Evolutionary conservation across 371 early-diverging fungal species (phyloP).

Genomic region (Rhizomucor pusillus): DNA sequence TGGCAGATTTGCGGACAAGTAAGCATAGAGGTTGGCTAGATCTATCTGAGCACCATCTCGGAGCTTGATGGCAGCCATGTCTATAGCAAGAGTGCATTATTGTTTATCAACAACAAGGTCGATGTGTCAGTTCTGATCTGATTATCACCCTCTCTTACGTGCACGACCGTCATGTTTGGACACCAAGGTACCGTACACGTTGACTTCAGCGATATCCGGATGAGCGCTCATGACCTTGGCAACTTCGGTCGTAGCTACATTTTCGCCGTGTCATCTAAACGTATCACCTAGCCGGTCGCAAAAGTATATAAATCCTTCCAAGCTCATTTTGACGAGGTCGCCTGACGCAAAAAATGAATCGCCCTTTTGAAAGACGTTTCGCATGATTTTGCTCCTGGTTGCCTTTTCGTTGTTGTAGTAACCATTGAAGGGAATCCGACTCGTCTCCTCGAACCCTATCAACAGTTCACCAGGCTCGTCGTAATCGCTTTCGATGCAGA

Average conservation of each 20-base stretch:
- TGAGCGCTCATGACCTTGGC: slow-evolving; percentile 53
- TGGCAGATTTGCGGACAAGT: slow-evolving; percentile 43
- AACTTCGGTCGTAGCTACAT: slow-evolving; percentile 68
- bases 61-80: slow-evolving; percentile 67
- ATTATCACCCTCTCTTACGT: slow-evolving; percentile 34
- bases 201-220: slow-evolving; percentile 60
- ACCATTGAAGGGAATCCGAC: slow-evolving; percentile 2
- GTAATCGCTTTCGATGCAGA: slow-evolving; percentile 36
- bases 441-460: background rate
- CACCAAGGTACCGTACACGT: slow-evolving; percentile 58
- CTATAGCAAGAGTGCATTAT: slow-evolving; percentile 64
- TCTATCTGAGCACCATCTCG: slow-evolving; percentile 26
- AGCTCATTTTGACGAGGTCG: slow-evolving; percentile 57
- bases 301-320: slow-evolving; percentile 66
- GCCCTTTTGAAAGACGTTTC: slow-evolving; percentile 4
- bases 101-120: slow-evolving; percentile 66
- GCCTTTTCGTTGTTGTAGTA: slow-evolving; percentile 13
- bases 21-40: slow-evolving; percentile 26
- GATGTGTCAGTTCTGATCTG: slow-evolving; percentile 59
- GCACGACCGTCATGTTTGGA: slow-evolving; percentile 66
- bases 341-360: slow-evolving; percentile 60
- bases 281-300: slow-evolving; percentile 75
- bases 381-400: slow-evolving; percentile 8
- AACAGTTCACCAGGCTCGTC: slow-evolving; percentile 13
- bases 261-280: slow-evolving; percentile 73